Evolutionary conservation across 106 monocot genomes (phyloP), one percentile per base, ranked within the genome.

Genomic region (Dendrobium huoshanense): DNA sequence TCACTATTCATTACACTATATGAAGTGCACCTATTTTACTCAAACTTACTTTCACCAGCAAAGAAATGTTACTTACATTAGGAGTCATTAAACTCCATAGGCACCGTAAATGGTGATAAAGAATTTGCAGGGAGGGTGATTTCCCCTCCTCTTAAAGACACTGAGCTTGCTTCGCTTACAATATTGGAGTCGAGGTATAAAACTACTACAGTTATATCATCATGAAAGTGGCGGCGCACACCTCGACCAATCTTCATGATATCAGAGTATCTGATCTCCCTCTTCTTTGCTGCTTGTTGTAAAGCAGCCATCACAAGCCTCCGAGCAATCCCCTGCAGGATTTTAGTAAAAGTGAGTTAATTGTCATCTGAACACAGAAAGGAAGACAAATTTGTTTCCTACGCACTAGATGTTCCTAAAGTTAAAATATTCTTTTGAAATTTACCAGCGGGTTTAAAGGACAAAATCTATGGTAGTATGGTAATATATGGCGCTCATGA

Each of bases 261-360:
- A 67, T 84, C 84, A 0, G 80, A 80, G 70, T 84, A 84, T 65
- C 84, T 76, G 80, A 84, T 84, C 84, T 84, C 84, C 51, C 84
- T 65, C 27, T 84, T 84, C 49, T 80, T 80, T 0, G 84, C 84
- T 77, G 84, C 84, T 80, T 76, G 65, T 17, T 41, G 80, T 10
- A 84, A 67, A n/a, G 80, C 84, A 20, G 84, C 77, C 65, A 76
- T 77, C 41, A 84, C 40, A 40, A 84, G 77, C 68, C 80, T 75
- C 47, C 84, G 48, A 20, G 80, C 84, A 77, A 10, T 84, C 70
- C 84, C 84, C 84, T 84, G 84, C 43, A 77, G 18, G 47, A 31
- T 61, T 41, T 61, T 40, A 61, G 9, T 4, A 25, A 78, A 41
- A 42, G 20, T 9, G 37, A 65, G 25, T 22, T 65, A 25, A 65